A percentile compares a stretch with the other conserved stretches of the same genome.
Evolutionary conservation across 768 basidiomycete genomes (phyloP).

Genomic region (Psilocybe cyanescens): DNA sequence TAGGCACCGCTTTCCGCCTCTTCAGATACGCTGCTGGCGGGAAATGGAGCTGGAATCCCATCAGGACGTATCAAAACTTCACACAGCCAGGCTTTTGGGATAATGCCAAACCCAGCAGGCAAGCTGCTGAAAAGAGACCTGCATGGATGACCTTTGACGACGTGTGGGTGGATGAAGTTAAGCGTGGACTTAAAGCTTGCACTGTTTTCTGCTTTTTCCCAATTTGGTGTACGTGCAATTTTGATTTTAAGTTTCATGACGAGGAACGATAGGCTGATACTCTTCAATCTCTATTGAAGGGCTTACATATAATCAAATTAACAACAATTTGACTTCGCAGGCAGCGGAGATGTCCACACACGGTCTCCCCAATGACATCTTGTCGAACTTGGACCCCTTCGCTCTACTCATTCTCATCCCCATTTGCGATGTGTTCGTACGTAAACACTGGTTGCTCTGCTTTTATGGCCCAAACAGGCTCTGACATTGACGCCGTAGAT

Average conservation of each 20-base stretch:
- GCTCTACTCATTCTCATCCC: slow-evolving; percentile 75
- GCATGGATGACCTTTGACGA: slow-evolving; percentile 82
- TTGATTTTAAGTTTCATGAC: neutral
- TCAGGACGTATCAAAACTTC: neutral
- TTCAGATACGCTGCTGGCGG: neutral
- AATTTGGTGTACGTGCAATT: slow-evolving; percentile 56
- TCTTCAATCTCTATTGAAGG: slow-evolving; percentile 38
- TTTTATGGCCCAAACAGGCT: too few relatives aligned
- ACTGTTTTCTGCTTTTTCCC: slow-evolving; percentile 65
- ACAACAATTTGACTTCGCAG: slow-evolving; percentile 79
- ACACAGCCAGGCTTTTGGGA: slow-evolving; percentile 39
- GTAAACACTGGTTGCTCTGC: slow-evolving; percentile 5
- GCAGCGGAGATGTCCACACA: slow-evolving; percentile 77
- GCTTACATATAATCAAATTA: slow-evolving; percentile 79
- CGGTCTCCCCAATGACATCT: slow-evolving; percentile 75
- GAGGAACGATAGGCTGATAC: slow-evolving; percentile 17
- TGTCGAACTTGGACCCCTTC: slow-evolving; percentile 80
- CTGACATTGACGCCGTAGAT: slow-evolving; percentile 34
- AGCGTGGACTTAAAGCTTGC: slow-evolving; percentile 75
- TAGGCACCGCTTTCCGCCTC: neutral
- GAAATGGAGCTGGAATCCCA: slow-evolving; percentile 21
- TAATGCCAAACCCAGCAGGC: slow-evolving; percentile 61
- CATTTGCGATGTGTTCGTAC: slow-evolving; percentile 60
- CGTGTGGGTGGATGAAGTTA: slow-evolving; percentile 77
- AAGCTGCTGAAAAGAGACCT: slow-evolving; percentile 45